Conservation (phyloP, 2,329 filamentous ascomycete genomes). For the Blumeriella jaapii region DNA sequence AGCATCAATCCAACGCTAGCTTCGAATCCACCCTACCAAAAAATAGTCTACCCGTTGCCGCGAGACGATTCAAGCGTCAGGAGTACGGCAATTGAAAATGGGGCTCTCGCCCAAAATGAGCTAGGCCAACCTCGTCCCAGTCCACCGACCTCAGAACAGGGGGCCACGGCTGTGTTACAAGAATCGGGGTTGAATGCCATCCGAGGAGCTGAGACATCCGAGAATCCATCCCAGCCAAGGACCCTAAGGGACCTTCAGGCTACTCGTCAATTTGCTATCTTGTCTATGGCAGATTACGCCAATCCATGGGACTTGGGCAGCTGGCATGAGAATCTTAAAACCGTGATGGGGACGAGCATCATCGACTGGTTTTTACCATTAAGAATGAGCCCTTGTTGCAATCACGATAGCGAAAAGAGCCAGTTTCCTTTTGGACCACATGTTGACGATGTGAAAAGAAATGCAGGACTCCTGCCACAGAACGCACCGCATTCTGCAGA, state of each 20-base stretch:
- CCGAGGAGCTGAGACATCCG: not conserved
- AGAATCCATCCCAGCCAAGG: constrained; percentile 6
- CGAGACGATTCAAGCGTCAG: not conserved
- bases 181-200: not conserved
- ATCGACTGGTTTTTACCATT: constrained; percentile 76
- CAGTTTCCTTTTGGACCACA: constrained; percentile 57
- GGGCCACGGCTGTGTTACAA: too few relatives aligned
- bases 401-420: constrained; percentile 52
- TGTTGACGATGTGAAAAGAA: constrained; percentile 40
- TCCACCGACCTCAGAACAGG: too few relatives aligned
- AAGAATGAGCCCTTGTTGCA: constrained; percentile 59
- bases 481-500: too few relatives aligned
- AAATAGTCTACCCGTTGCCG: too few relatives aligned
- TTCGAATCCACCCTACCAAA: too few relatives aligned
- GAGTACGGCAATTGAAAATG: too few relatives aligned
- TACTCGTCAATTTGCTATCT: constrained; percentile 63
- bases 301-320: constrained; percentile 77
- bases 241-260: constrained; percentile 31
- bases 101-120: too few relatives aligned
- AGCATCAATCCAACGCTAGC: constrained; percentile 20
- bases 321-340: constrained; percentile 56
- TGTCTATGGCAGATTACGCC: constrained; percentile 53
- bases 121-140: too few relatives aligned
- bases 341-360: constrained; percentile 63
- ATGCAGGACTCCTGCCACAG: constrained; percentile 9